These are phyloP conservation scores for Termitomyces sp. DNA, from an alignment of 768 basidiomycete genomes.

Conservation along the genomic window DNA sequence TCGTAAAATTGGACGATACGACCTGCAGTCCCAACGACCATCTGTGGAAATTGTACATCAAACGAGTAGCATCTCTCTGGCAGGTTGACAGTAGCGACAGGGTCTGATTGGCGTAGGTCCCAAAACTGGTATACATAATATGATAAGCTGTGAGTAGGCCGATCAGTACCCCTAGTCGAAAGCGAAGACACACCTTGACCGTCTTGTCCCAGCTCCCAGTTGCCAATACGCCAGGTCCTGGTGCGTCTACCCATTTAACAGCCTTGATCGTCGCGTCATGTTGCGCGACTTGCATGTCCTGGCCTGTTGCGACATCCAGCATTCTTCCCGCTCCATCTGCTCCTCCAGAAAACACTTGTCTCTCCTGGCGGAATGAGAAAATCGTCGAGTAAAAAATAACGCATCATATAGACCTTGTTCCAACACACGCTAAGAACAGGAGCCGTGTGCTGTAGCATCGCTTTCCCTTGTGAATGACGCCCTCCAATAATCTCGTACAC, in stretches of 20 bases:
- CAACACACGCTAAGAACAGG: conserved; percentile 87
- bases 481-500: conserved; percentile 83
- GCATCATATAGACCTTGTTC: conserved; percentile 61
- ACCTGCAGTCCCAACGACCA: conserved; percentile 92
- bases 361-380: conserved; percentile 48
- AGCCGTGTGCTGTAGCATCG: conserved; percentile 84
- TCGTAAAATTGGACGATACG: conserved; percentile 88
- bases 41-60: conserved; percentile 72
- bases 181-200: conserved; percentile 61
- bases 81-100: conserved; percentile 72
- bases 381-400: conserved; percentile 1
- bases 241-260: conserved; percentile 75
- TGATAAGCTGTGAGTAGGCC: background rate
- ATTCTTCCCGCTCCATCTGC: conserved; percentile 90
- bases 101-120: conserved; percentile 73
- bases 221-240: conserved; percentile 68
- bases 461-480: conserved; percentile 82
- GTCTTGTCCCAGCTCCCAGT: conserved; percentile 99
- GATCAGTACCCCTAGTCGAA: background rate
- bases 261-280: conserved; percentile 87
- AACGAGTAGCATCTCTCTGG: conserved; percentile 88
- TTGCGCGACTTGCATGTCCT: conserved; percentile 76
- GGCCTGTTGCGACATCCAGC: conserved; percentile 84
- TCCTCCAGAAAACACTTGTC: conserved; percentile 87
- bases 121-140: conserved; percentile 88